These are phyloP conservation scores for Echinosophora koreensis DNA, from an alignment of 306 rosid species.

Conservation along the genomic window DNA sequence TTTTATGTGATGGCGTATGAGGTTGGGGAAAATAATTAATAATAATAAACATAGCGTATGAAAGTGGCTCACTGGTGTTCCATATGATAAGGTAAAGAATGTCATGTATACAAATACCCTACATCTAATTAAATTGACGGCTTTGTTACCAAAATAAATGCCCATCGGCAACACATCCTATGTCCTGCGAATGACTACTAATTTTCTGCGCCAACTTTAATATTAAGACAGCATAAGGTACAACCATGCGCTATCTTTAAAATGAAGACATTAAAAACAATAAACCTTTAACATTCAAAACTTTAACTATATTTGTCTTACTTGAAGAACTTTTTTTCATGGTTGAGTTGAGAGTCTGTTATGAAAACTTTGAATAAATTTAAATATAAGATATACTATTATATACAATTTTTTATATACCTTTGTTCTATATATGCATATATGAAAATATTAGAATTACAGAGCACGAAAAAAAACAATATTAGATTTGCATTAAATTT, in stretches of 20 bases:
- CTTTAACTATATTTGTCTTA: not conserved
- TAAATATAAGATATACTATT: not conserved
- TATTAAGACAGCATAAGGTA: not conserved
- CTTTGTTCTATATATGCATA: not conserved
- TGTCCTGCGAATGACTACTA: not conserved
- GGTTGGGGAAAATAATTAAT: too few species aligned
- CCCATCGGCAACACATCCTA: not conserved
- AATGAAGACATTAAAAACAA: not conserved
- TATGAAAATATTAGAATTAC: too few species aligned
- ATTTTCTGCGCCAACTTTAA: not conserved
- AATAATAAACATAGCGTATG: not conserved
- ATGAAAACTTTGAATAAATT: not conserved
- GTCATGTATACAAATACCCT: not conserved
- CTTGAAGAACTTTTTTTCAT: not conserved
- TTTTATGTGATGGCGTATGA: not conserved
- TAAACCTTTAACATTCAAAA: not conserved
- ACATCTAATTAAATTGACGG: not conserved
- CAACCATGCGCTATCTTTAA: not conserved
- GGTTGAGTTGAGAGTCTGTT: not conserved
- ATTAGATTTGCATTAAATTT: too few species aligned
- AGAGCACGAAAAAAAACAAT: too few species aligned
- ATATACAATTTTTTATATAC: not conserved
- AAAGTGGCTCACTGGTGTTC: not conserved
- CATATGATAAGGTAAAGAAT: not conserved
- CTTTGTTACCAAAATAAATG: not conserved